Evolutionary conservation across 176 grass and related monocot genomes (phyloP), one percentile per base, ranked within the genome.

Genomic region (Themeda triandra): DNA sequence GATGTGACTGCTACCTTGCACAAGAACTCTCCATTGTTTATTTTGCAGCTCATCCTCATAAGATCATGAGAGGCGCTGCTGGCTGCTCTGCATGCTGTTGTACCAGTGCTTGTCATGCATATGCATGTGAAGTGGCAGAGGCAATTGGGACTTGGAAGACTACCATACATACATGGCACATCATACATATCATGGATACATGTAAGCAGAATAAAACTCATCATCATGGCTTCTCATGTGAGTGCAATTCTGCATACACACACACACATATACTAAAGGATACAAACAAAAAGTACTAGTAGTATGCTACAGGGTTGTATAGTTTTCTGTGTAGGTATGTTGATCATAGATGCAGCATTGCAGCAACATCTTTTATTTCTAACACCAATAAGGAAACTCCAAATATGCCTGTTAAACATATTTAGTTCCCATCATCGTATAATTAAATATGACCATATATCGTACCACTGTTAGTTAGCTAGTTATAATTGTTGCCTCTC

Each of bases 121-220:
- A 76, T 76, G 68, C 76, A 86, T 86, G 56, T 39, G 77, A 73
- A 79, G n/a, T 75, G 46, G 44, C 85, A 87, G 71, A 87, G 71
- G 71, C 85, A 87, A 87, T 76, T 87, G 70, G 78, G 53, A 82
- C 25, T 27, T 37, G 42, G 46, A 17, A 63, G 80, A 49, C 9
- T 71, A 31, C 79, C 66, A 23, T 36, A 31, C 24, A 48, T 67
- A 60, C 30, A 37, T 45, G 69, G 58, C 67, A 73, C 12, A 73
- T 0, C 17, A 73, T 4, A 28, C 17, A 67, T 29, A 31, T 60
- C 53, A 86, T 51, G 69, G 60, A 80, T 84, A 32, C n/a, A 41
- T 75, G 67, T 32, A 62, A 74, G n/a, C 35, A 33, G 60, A 63
- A 72, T 64, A 44, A 48, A 63, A 72, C 14, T 14, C 31, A 64